A percentile compares a stretch with the other conserved stretches of the same genome.
phyloP scores from a whole-genome alignment of 202 grass and related monocot species.

The Schoenoplectus tabernaemontani region DNA sequence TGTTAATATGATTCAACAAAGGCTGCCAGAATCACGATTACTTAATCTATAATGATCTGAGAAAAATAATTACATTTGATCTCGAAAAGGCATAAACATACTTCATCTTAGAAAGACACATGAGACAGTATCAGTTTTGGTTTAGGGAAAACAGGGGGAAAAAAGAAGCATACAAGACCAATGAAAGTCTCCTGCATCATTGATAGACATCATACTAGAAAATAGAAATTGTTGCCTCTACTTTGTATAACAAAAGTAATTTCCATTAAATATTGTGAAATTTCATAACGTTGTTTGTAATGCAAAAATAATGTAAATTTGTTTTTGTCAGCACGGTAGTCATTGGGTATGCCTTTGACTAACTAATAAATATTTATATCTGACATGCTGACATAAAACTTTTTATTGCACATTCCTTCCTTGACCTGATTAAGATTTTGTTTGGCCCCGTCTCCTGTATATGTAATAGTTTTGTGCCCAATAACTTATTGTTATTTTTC shows the following conservation, averaged over 20 bases:
- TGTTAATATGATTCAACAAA: not conserved
- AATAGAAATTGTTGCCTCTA: not conserved
- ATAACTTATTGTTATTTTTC: slow-evolving; percentile 17
- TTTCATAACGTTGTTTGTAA: not conserved
- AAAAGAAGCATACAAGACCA: not conserved
- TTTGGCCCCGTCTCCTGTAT: not conserved
- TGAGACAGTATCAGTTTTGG: not conserved
- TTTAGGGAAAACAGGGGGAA: not conserved
- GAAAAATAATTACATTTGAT: not conserved
- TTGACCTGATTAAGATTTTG: not conserved
- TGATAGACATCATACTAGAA: not conserved
- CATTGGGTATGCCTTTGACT: not conserved
- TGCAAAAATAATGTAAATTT: not conserved
- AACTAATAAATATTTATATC: not conserved
- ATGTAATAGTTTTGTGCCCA: not conserved
- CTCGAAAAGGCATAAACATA: not conserved
- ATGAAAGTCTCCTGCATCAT: not conserved
- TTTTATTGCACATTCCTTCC: not conserved
- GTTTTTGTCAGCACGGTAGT: not conserved
- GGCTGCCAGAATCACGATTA: not conserved
- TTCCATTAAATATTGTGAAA: not conserved
- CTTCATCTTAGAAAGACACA: not conserved
- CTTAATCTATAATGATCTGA: not conserved
- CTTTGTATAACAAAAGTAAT: not conserved
- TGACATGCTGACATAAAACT: not conserved